Evolutionary conservation across 2,329 filamentous ascomycete species (phyloP).

Genomic region (Lasiodiplodia hormozganensis): DNA sequence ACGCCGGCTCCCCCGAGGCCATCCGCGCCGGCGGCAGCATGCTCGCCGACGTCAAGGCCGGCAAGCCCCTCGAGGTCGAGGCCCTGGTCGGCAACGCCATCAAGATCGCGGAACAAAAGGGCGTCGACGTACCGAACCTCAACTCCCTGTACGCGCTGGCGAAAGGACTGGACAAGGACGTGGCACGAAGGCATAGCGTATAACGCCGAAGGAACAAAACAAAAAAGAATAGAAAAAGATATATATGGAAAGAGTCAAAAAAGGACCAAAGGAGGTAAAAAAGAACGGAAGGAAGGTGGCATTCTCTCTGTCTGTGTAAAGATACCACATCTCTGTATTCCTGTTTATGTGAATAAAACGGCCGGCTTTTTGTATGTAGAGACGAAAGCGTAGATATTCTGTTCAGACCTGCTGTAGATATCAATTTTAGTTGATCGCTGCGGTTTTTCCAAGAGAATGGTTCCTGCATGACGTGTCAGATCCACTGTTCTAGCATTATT

Average conservation of each 20-base stretch:
- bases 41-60: slow-evolving; percentile 54
- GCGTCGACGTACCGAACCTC: slow-evolving; percentile 50
- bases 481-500: no score
- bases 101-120: slow-evolving; percentile 49
- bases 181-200: slow-evolving; percentile 30
- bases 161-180: slow-evolving; percentile 50
- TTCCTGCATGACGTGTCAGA: background rate
- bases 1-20: slow-evolving; percentile 43
- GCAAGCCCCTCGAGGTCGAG: slow-evolving; percentile 56
- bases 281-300: background rate
- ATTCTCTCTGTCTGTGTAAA: slow-evolving; percentile 11
- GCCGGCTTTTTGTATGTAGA: slow-evolving; percentile 15
- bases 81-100: slow-evolving; percentile 58
- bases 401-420: background rate
- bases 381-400: slow-evolving; percentile 14
- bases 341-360: slow-evolving; percentile 1
- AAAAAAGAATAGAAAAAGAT: background rate
- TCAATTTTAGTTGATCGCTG: background rate
- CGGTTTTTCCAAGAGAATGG: background rate
- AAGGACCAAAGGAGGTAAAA: slow-evolving; percentile 1
- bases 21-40: slow-evolving; percentile 56
- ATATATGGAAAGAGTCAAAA: background rate
- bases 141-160: slow-evolving; percentile 54
- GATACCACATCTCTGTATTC: slow-evolving; percentile 26
- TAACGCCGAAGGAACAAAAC: background rate